A percentile compares a stretch with the other conserved stretches of the same genome.
Evolutionary conservation across 108 stramenopile species (phyloP).

Genomic region (Pseudonitzschia multistriata): DNA sequence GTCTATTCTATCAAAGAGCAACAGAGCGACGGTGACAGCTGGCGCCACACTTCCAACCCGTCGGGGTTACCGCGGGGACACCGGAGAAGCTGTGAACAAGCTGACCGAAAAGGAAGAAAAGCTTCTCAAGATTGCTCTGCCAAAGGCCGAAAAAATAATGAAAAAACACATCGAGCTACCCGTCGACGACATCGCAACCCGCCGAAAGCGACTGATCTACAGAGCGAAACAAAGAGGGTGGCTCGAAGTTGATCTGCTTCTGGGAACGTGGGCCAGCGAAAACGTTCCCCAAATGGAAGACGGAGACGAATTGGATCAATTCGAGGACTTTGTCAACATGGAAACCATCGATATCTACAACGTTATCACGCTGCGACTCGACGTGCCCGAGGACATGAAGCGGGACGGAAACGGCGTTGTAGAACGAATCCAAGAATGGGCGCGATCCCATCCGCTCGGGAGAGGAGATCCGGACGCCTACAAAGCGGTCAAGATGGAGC

Average conservation of each 20-base stretch:
- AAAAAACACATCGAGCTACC: slow-evolving; percentile 63
- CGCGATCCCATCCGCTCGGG: slow-evolving; percentile 74
- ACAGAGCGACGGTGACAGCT: background rate
- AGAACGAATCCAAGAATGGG: slow-evolving; percentile 83
- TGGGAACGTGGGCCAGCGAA: slow-evolving; percentile 96
- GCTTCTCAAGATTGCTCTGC: slow-evolving; percentile 62
- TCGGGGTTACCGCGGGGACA: slow-evolving; percentile 72
- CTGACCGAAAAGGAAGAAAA: slow-evolving; percentile 56
- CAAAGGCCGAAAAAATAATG: slow-evolving; percentile 65
- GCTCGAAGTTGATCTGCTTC: slow-evolving; percentile 95
- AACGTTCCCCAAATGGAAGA: slow-evolving; percentile 74
- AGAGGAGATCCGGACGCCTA: slow-evolving; percentile 81
- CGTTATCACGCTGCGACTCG: slow-evolving; percentile 83
- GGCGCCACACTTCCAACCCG: background rate
- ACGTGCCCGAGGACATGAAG: slow-evolving; percentile 75
- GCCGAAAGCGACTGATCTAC: slow-evolving; percentile 92
- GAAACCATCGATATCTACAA: slow-evolving; percentile 99
- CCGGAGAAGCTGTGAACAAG: slow-evolving; percentile 46
- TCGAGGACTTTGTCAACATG: slow-evolving; percentile 94
- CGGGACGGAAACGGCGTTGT: slow-evolving; percentile 55
- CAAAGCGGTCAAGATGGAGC: slow-evolving; percentile 61
- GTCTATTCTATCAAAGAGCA: background rate
- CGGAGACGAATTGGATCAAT: slow-evolving; percentile 82
- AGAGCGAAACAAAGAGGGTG: slow-evolving; percentile 98
- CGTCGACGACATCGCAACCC: slow-evolving; percentile 53